Conservation (phyloP, 805 yeast species). For the Monosporozyma aquatica region DNA sequence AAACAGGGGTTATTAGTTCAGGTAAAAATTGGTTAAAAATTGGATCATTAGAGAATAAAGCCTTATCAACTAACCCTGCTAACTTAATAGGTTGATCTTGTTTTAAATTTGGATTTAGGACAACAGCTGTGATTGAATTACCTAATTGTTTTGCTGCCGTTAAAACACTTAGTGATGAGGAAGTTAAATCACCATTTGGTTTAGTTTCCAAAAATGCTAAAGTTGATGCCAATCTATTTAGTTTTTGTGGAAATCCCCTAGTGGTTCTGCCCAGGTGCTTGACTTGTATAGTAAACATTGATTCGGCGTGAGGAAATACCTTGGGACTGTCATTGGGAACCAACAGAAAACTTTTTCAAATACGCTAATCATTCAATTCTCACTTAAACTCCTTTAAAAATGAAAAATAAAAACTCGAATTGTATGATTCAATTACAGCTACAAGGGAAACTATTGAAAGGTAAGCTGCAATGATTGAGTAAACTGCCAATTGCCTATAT, state of each 20-base stretch:
- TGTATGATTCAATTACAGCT: no score
- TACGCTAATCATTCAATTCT: no score
- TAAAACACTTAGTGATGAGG: constrained; percentile 63
- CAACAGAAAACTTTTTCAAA: no score
- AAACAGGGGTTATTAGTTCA: constrained; percentile 71
- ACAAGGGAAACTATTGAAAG: no score
- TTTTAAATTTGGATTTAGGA: constrained; percentile 39
- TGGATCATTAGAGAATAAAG: constrained; percentile 21
- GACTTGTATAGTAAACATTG: neutral
- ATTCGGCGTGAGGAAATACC: no score
- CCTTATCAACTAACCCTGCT: constrained; percentile 38
- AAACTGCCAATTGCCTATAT: no score
- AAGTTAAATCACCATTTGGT: constrained; percentile 43
- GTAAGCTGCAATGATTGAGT: no score
- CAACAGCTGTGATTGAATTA: constrained; percentile 69
- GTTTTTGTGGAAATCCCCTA: neutral
- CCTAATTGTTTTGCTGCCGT: constrained; percentile 72
- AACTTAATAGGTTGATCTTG: constrained; percentile 43
- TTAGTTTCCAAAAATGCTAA: constrained; percentile 65
- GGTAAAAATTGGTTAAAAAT: constrained; percentile 53
- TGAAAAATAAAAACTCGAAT: no score
- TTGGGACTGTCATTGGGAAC: no score
- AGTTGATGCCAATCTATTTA: constrained; percentile 40
- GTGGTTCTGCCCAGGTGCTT: neutral
- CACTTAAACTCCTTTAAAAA: no score